phyloP scores from a whole-genome alignment of 306 rosid genomes.

The Prunus fruticosa region DNA sequence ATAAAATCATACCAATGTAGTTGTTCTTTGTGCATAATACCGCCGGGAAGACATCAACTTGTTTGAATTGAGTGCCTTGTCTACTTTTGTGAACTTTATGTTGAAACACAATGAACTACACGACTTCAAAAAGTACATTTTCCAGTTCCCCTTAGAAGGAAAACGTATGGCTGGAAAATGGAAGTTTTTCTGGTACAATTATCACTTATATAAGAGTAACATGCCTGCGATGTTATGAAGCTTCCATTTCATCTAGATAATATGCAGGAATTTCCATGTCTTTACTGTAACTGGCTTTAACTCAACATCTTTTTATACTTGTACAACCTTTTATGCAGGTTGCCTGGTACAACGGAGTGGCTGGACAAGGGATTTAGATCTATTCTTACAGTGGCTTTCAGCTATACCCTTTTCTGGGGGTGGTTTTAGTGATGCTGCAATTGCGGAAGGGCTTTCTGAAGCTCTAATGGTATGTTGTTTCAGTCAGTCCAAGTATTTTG shows the following conservation, averaged over 20 bases:
- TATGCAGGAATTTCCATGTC: neutral
- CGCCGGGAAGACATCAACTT: neutral
- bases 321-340: constrained; percentile 49
- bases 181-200: neutral
- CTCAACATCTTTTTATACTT: constrained; percentile 6
- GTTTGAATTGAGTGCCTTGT: neutral
- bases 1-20: neutral
- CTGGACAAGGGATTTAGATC: constrained; percentile 85
- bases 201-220: neutral
- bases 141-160: neutral
- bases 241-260: neutral
- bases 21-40: neutral
- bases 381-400: constrained; percentile 70
- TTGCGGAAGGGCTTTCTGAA: constrained; percentile 98
- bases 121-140: neutral
- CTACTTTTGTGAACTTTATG: neutral
- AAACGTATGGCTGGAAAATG: neutral
- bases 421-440: constrained; percentile 89
- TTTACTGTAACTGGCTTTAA: neutral
- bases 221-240: neutral
- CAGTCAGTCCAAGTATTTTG: neutral
- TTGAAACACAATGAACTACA: neutral
- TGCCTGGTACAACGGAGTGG: constrained; percentile 82
- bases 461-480: constrained; percentile 73
- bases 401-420: constrained; percentile 82